Base-by-base conservation (phyloP, 139 green algal genomes). In the Tetraselmis striata region DNA sequence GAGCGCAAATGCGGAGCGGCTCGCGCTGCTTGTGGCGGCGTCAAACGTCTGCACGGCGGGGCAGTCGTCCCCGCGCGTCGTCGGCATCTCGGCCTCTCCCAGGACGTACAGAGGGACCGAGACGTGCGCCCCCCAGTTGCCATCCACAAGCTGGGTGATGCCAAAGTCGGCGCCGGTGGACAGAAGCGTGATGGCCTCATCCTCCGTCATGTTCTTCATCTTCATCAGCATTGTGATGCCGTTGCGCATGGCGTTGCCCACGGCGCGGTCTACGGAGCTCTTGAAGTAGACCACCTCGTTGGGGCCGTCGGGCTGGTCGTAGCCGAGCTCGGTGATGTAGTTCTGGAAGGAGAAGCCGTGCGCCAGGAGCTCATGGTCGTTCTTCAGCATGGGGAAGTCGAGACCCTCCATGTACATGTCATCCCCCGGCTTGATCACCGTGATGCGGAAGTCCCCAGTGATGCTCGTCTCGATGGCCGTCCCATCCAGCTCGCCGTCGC, bases 391-490 rank as follows among this genome's bases (percentile, higher is more conserved):
- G 1, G 90, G 90, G 81, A 91, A 93, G 32, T 80, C 80, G 75
- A 94, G 77, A 27, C 80, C 82, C 29, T 85, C 30, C 28, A 85
- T 27, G 23, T 59, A 32, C 0, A 77, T n/a, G 1, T 31, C 75
- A 1, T 31, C 74, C 28, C 28, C 30, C 25, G n/a, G 24, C 83
- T 94, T 94, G 87, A 88, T 89, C 76, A 94, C 79, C 0, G 90
- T 94, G 32, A 94, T 77, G 76, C 90, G 90, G 81, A 93, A 89
- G 28, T 87, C 80, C 26, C 85, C 91, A 1, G 90, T 94, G 45
- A 94, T 89, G 59, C 79, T 87, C 32, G 91, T 93, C 84, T 94
- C 91, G 59, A 94, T 90, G 59, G 77, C 91, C n/a, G 90, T 94
- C 27, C 91, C 90, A 77, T 91, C 88, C 45, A 91, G 81, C 77